phyloP scores from a whole-genome alignment of 495 filamentous ascomycete genomes.

The Penicillium steckii region DNA sequence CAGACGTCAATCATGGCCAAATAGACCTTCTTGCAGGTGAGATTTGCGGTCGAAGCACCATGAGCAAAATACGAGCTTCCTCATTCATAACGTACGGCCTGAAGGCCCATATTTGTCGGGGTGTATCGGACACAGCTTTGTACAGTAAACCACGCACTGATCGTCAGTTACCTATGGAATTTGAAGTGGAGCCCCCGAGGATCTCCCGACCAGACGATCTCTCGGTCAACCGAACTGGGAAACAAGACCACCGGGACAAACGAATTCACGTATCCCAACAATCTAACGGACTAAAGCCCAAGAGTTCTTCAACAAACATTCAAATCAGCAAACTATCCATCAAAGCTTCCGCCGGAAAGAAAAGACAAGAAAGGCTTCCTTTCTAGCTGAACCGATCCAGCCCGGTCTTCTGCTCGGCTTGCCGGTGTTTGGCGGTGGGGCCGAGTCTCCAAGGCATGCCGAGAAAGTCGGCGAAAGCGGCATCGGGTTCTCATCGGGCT shows the following conservation, averaged over 20 bases:
- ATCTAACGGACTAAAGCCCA: neutral
- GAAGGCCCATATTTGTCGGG: neutral
- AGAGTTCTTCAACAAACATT: neutral
- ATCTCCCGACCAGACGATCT: constrained; percentile 20
- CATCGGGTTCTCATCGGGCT: constrained; percentile 20
- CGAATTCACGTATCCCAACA: neutral
- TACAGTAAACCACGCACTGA: constrained; percentile 6
- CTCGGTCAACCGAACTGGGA: constrained; percentile 18
- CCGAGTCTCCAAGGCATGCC: constrained; percentile 13
- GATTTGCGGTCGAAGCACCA: neutral
- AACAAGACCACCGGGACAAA: constrained; percentile 5
- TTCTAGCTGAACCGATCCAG: neutral
- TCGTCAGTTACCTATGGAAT: constrained; percentile 7
- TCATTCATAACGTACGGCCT: neutral
- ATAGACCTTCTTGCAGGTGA: neutral
- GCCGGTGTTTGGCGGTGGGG: constrained; percentile 16
- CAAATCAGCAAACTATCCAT: neutral
- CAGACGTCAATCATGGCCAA: neutral
- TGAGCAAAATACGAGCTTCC: neutral
- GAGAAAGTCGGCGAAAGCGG: constrained; percentile 15
- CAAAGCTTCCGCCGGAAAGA: no score
- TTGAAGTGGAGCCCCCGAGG: constrained; percentile 11
- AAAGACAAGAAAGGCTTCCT: neutral
- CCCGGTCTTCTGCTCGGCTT: constrained; percentile 11
- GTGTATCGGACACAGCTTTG: neutral